Base-by-base conservation (phyloP, 2,329 filamentous ascomycete genomes). In the Zasmidium angulare region DNA sequence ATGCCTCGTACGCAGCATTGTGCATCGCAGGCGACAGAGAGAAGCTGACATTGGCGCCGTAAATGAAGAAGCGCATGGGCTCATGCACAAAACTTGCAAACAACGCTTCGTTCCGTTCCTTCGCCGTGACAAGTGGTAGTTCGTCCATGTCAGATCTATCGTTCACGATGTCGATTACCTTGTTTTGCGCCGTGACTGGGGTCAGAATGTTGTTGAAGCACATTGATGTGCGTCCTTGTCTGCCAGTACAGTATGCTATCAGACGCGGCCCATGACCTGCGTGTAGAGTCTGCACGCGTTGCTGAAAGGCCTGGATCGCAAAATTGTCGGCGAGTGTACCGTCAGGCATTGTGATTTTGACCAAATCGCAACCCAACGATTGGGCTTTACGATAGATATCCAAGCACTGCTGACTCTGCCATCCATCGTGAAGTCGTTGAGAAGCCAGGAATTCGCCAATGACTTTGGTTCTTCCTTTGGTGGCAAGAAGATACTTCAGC, bases 1-100 rank as follows among this genome's bases (percentile, higher is more conserved):
- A 85, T 22, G 81, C 82, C 54, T 81, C 78, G 59, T 89, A 85
- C 0, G 89, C 89, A 4, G 86, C 81, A 56, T 86, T 89, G 71
- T 93, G 89, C 88, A 92, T 92, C 6, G 87, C 86, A 1, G 89
- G 89, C 0, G 89, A 91, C 57, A 92, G 73, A 70, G 87, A 91
- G 75, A 89, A 90, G 52, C 81, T 84, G 10, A 89, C 85, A 56
- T 87, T 87, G 56, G 84, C 86, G n/a, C 89, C 89, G 53, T 91
- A 84, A 31, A 92, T 87, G 65, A 89, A 89, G 56, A 90, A 85
- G 52, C 87, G 85, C 79, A 92, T 85, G 0, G 86, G 81, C 46
- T 91, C 86, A 53, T 86, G 83, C 1, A 88, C 79, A 59, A 88
- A 89, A 1, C 84, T 86, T 2, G 85, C 80, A 67, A 86, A 90